These are phyloP conservation scores for Berkeleyomyces basicola DNA, from an alignment of 2,329 filamentous ascomycete genomes.

Conservation along the genomic window DNA sequence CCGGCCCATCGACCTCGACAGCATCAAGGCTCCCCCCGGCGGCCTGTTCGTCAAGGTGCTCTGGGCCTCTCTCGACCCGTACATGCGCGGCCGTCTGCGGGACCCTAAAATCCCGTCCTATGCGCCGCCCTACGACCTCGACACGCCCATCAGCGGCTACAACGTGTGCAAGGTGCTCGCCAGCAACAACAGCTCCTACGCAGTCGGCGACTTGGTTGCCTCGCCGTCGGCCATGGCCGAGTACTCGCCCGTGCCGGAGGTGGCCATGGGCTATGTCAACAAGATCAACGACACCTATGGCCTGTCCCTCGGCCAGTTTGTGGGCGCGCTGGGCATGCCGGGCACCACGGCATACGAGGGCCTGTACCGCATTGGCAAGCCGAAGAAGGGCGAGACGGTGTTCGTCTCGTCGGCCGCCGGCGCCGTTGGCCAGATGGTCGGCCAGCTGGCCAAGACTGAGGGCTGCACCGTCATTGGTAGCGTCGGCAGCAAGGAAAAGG, in stretches of 20 bases:
- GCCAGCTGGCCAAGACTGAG: constrained; percentile 68
- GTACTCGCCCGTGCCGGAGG: constrained; percentile 41
- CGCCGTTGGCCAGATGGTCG: constrained; percentile 68
- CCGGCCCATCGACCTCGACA: constrained; percentile 47
- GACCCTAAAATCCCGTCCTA: constrained; percentile 45
- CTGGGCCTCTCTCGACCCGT: constrained; percentile 68
- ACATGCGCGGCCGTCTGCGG: constrained; percentile 69
- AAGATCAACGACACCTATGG: constrained; percentile 54
- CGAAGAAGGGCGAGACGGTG: constrained; percentile 55
- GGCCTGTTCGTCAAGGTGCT: constrained; percentile 54
- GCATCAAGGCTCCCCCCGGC: constrained; percentile 39
- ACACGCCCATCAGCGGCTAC: constrained; percentile 46
- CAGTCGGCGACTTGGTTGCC: constrained; percentile 49
- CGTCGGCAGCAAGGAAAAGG: constrained; percentile 64
- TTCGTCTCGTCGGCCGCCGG: constrained; percentile 68
- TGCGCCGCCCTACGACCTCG: constrained; percentile 33
- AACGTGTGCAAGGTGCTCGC: constrained; percentile 54
- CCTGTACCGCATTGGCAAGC: constrained; percentile 45
- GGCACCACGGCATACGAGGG: constrained; percentile 57
- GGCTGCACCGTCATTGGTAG: constrained; percentile 65
- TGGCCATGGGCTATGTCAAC: constrained; percentile 25
- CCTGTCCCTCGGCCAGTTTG: constrained; percentile 49
- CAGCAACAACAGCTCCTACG: constrained; percentile 45
- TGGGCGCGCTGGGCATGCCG: constrained; percentile 48
- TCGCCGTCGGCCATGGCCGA: constrained; percentile 46